These are phyloP conservation scores for Dioszegia crocea DNA, from an alignment of 768 basidiomycete species.

Conservation along the genomic window DNA sequence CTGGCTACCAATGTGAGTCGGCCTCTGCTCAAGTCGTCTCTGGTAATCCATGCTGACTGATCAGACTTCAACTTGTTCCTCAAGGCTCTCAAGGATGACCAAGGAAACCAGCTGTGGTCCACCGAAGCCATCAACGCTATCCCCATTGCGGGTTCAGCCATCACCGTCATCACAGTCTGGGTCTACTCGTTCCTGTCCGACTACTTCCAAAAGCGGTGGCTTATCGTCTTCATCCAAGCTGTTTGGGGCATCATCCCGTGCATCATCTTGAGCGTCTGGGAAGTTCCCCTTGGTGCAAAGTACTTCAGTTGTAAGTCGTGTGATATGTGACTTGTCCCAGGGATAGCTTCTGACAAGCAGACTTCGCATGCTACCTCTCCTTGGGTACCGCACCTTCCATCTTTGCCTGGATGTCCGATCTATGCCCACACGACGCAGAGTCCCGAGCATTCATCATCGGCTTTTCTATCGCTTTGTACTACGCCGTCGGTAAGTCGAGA, in stretches of 20 bases:
- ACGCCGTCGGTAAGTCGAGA: conserved; percentile 26
- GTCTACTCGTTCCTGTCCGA: conserved; percentile 32
- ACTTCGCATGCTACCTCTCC: conserved; percentile 34
- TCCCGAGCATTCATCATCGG: conserved; percentile 42
- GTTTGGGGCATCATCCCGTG: conserved; percentile 32
- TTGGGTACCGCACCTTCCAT: conserved; percentile 38
- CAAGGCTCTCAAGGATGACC: conserved; percentile 24
- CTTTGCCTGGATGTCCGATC: conserved; percentile 44
- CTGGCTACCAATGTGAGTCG: conserved; percentile 27
- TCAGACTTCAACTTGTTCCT: conserved; percentile 42
- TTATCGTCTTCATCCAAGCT: conserved; percentile 33
- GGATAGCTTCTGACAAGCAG: conserved; percentile 9
- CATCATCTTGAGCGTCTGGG: conserved; percentile 46
- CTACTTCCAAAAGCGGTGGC: conserved; percentile 37
- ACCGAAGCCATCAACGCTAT: conserved; percentile 14
- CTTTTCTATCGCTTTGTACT: conserved; percentile 38
- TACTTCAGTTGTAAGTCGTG: conserved; percentile 36
- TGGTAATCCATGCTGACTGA: not conserved
- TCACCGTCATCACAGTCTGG: conserved; percentile 37
- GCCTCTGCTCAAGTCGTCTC: not conserved
- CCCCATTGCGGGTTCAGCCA: conserved; percentile 13
- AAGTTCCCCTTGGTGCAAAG: conserved; percentile 35
- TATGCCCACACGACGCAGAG: conserved; percentile 43
- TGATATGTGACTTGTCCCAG: not conserved
- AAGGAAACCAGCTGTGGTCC: conserved; percentile 12